phyloP scores from a whole-genome alignment of 2,329 filamentous ascomycete genomes.

The Colletotrichum abscissum region DNA sequence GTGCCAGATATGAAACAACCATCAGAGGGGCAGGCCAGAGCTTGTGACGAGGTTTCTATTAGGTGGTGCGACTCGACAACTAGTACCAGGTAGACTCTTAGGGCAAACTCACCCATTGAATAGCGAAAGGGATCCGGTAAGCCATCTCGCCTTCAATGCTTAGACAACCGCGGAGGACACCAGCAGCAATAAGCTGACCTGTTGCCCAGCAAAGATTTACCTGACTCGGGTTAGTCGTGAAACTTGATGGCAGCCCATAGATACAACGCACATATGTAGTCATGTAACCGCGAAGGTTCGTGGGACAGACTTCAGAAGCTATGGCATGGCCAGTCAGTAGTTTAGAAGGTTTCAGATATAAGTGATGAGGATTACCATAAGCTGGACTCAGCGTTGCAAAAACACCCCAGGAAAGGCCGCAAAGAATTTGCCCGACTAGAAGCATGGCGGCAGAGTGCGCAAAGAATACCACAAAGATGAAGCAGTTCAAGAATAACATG shows the following conservation, averaged over 20 bases:
- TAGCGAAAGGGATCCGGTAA: constrained; percentile 53
- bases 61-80: neutral
- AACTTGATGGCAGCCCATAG: accelerated
- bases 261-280: constrained; percentile 44
- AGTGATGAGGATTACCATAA: constrained; percentile 43
- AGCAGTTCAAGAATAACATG: constrained; percentile 45
- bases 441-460: constrained; percentile 54
- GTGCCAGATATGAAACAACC: constrained; percentile 49
- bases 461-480: constrained; percentile 62
- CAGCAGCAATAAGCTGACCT: constrained; percentile 54
- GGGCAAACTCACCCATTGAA: constrained; percentile 47
- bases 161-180: constrained; percentile 51
- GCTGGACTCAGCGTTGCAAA: constrained; percentile 56
- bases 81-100: neutral
- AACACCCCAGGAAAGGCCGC: constrained; percentile 56
- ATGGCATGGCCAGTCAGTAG: constrained; percentile 42
- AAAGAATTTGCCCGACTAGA: constrained; percentile 58
- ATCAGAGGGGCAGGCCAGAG: constrained; percentile 52
- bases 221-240: constrained; percentile 24
- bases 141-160: constrained; percentile 47
- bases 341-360: constrained; percentile 42
- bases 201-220: constrained; percentile 57
- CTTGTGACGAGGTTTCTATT: neutral
- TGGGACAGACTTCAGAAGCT: constrained; percentile 55
- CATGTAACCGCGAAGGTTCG: constrained; percentile 54